Evolutionary conservation across 2,329 filamentous ascomycete species (phyloP), one percentile per base, ranked within the genome.

Genomic region (Pezizomycotina sp.): DNA sequence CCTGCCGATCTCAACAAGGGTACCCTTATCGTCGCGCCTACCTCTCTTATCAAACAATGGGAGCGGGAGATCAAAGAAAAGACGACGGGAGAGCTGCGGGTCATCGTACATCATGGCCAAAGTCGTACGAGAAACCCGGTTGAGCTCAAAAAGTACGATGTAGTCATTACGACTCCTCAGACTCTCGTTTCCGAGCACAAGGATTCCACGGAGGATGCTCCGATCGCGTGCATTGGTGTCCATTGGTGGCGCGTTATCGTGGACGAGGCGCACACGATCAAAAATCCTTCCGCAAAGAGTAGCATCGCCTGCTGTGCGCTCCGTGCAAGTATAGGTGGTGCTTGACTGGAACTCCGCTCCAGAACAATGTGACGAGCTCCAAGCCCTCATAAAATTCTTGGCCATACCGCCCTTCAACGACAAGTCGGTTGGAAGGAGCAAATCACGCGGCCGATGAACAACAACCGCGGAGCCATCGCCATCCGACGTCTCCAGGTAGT

Each of bases 251-350:
- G 89, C 33, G 71, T 93, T 43, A 86, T 98, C 47, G 67, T 98
- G 2, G 89, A 98, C 47, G 89, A 98, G 61, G 89, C 89, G 1
- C 89, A 98, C 56, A 92, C 80, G 2, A 93, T 98, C 67, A 98
- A 98, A 62, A 98, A 98, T 54, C 76, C 86, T 46, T 92, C 91
- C 48, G 83, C 89, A 14, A 98, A 98, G 59, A 76, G 81, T 25
- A 92, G 86, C 1, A 83, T 92, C 55, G 84, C 89, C 2, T 89
- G 80, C 48, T 98, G 76, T 54, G 80, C 80, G 2, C 60, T 98
- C 20, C 66, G 76, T 19, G 75, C 81, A 13, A 77, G 89, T 95
- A 92, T 52, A 69, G 89, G 43, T 98, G 89, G 89, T 95, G 89
- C 53, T 61, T 98, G 44, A 92, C 84, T 1, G 89, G 89, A 34